Conservation (phyloP, 306 rosid species). For the apple (Malus domestica) region DNA sequence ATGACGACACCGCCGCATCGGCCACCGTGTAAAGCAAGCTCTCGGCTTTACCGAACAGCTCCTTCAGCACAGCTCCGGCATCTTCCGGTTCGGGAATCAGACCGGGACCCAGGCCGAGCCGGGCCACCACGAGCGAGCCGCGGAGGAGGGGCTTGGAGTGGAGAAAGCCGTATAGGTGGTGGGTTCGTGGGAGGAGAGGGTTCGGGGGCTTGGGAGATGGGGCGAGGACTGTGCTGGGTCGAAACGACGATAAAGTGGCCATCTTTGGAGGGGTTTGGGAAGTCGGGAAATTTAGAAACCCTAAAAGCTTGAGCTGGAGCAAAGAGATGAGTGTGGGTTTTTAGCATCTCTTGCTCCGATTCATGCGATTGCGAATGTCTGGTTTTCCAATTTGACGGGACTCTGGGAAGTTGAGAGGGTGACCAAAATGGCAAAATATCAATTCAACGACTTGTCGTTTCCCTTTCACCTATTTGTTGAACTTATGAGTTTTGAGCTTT, state of each 20-base stretch:
- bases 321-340: background rate
- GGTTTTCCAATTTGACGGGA: background rate
- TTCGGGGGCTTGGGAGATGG: conserved; percentile 32
- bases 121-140: conserved; percentile 50
- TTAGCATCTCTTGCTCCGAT: background rate
- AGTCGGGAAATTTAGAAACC: background rate
- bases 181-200: conserved; percentile 35
- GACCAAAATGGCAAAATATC: background rate
- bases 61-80: conserved; percentile 38
- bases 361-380: background rate
- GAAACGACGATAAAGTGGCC: conserved; percentile 43
- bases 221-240: conserved; percentile 37
- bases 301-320: background rate
- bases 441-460: background rate
- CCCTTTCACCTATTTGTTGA: background rate
- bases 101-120: conserved; percentile 52
- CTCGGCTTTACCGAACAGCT: conserved; percentile 60
- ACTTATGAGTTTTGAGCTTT: background rate
- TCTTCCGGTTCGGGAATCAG: conserved; percentile 50
- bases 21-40: conserved; percentile 74
- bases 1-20: conserved; percentile 62
- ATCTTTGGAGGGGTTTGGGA: conserved; percentile 13
- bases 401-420: background rate
- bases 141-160: conserved; percentile 37
- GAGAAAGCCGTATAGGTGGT: conserved; percentile 24